Base-by-base conservation (phyloP, 176 grass and related monocot genomes). In the Ananas comosus region DNA sequence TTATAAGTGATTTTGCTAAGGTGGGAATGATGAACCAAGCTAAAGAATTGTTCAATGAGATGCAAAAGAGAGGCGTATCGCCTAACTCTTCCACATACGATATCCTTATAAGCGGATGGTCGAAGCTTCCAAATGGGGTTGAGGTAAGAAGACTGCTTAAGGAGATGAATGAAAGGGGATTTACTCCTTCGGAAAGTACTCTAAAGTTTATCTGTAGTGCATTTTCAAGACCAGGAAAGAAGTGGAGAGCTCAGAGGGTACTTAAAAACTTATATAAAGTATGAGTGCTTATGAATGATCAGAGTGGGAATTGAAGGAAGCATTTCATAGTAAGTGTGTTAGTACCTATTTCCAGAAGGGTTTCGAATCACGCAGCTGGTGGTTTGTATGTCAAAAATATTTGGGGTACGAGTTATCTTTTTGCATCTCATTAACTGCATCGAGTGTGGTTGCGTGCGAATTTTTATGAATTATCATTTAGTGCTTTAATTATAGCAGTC, bases 21-120 rank as follows among this genome's bases (percentile, higher is more conserved):
- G 73, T 65, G 6, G 88, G 89, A 80, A 96, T 96, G 92, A 92
- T 96, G 92, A 87, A 70, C 51, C 92, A 96, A 81, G 86, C 92
- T 82, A 89, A 74, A 67, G 86, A 87, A 64, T 74, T 96, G 67
- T 84, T 82, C 53, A 85, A 85, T 54, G 88, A 96, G 75, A 96
- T 96, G 88, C 53, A 89, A 73, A 78, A 63, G 33, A 89, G 86
- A 83, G 88, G 79, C 51, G 74, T 89, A 53, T 72, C 71, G 10
- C 88, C 82, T 50, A 89, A 87, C 54, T 74, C 81, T 66, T 82
- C 83, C 59, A 96, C 92, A 65, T 96, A 85, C 63, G 76, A 96
- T 72, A 89, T 96, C 70, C 83, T 96, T 68, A 80, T 92, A 63
- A 81, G 78, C 68, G 92, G 88, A 69, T 96, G 92, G 92, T 87